Percentiles rank a stretch among this genome's conserved stretches.
These are phyloP conservation scores for Cucurbita moschata DNA, from an alignment of 306 rosid genomes.

Conservation along the genomic window DNA sequence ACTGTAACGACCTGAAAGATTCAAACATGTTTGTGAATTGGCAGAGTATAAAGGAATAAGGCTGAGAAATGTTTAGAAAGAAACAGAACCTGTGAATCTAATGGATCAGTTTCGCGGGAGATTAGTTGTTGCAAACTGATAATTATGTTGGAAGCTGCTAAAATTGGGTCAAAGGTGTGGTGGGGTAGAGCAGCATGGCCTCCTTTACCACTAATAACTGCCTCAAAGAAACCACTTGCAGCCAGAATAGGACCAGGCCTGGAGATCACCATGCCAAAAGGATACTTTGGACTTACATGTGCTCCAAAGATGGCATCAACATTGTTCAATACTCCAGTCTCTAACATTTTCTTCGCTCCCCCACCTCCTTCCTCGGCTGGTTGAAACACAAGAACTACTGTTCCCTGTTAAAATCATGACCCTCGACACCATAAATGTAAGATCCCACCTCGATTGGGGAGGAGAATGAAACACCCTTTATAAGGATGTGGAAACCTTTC, in stretches of 20 bases:
- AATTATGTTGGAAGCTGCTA: conserved; percentile 66
- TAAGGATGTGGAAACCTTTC: too few species aligned
- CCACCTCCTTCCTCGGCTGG: conserved; percentile 92
- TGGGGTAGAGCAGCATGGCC: conserved; percentile 92
- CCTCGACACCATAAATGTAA: neutral
- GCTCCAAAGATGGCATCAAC: conserved; percentile 63
- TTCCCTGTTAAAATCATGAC: conserved; percentile 34
- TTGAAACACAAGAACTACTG: conserved; percentile 80
- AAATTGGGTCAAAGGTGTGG: conserved; percentile 68
- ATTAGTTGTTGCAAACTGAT: conserved; percentile 76
- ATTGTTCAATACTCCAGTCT: conserved; percentile 42
- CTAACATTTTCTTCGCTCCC: conserved; percentile 67
- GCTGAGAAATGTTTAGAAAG: neutral
- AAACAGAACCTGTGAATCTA: conserved; percentile 59
- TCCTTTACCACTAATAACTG: conserved; percentile 67
- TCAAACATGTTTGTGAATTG: neutral
- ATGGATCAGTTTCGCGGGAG: conserved; percentile 78
- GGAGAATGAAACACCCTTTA: too few species aligned
- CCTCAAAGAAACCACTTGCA: conserved; percentile 63
- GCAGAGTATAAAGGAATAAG: too few species aligned
- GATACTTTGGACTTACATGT: conserved; percentile 18
- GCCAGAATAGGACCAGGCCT: conserved; percentile 60
- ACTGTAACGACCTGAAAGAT: conserved; percentile 54
- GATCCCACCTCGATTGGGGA: too few species aligned
- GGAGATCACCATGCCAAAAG: conserved; percentile 47